Percentiles rank a stretch among this genome's conserved stretches.
These are phyloP conservation scores for Coprinellus micaceus DNA, from an alignment of 768 basidiomycete genomes.

Conservation along the genomic window DNA sequence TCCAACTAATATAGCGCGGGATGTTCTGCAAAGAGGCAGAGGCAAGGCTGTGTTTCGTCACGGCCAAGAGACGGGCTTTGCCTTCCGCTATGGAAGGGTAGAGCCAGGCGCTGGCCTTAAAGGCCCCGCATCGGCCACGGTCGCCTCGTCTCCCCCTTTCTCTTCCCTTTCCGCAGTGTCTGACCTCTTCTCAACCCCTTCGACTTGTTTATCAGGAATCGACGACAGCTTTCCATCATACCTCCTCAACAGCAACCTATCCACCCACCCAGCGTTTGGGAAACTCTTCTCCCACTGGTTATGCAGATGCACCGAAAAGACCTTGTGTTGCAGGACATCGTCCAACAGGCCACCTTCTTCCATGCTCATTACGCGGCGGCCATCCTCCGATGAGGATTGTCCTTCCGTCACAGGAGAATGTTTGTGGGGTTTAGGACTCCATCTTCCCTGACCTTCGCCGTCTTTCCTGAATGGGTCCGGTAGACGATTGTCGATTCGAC, in stretches of 20 bases:
- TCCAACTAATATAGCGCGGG: no score
- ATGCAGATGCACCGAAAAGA: conserved; percentile 90
- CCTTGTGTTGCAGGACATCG: conserved; percentile 54
- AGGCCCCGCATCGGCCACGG: no score
- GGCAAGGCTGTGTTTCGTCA: no score
- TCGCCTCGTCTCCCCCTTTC: not conserved
- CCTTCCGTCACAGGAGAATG: not conserved
- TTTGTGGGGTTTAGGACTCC: not conserved
- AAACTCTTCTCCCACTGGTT: conserved; percentile 94
- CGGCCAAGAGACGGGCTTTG: no score
- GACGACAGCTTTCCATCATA: conserved; percentile 44
- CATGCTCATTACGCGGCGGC: conserved; percentile 33
- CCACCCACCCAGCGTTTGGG: conserved; percentile 83
- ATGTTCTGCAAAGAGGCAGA: no score
- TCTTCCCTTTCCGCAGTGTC: not conserved
- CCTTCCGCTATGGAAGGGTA: not conserved
- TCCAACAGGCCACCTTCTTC: conserved; percentile 64
- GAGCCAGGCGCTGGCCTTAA: not conserved
- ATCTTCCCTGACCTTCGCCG: conserved; percentile 36
- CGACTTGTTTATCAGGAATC: no score
- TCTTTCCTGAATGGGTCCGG: conserved; percentile 80
- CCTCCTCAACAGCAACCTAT: conserved; percentile 64
- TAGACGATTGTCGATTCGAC: conserved; percentile 87
- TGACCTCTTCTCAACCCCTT: no score
- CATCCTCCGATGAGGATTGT: not conserved